These are phyloP conservation scores for Pseudocercospora eumusae DNA, from an alignment of 2,329 filamentous ascomycete species.

Conservation along the genomic window DNA sequence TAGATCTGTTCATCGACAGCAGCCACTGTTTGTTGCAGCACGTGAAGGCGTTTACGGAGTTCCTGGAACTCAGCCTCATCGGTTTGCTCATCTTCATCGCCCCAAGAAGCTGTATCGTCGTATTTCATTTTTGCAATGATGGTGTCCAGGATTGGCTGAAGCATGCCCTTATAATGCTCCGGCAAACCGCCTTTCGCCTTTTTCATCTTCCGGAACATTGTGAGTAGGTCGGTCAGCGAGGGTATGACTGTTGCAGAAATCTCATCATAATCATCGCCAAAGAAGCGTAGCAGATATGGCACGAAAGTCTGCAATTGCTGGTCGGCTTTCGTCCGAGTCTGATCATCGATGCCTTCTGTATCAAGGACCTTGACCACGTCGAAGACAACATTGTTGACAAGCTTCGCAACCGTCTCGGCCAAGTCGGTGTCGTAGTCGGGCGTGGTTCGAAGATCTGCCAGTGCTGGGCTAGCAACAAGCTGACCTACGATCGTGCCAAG, in stretches of 20 bases:
- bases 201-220: conserved; percentile 80
- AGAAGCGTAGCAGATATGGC: conserved; percentile 86
- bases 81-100: conserved; percentile 88
- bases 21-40: conserved; percentile 89
- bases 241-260: conserved; percentile 95
- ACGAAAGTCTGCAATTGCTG: conserved; percentile 80
- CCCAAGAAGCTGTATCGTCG: conserved; percentile 92
- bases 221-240: conserved; percentile 86
- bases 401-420: conserved; percentile 89
- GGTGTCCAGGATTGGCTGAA: conserved; percentile 84
- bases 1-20: conserved; percentile 86
- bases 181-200: conserved; percentile 65
- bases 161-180: conserved; percentile 73
- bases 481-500: conserved; percentile 81
- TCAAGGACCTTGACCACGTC: conserved; percentile 89
- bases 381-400: conserved; percentile 85
- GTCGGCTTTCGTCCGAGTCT: conserved; percentile 73
- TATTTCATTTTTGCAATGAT: conserved; percentile 97
- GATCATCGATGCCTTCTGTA: conserved; percentile 61
- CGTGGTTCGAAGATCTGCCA: conserved; percentile 76
- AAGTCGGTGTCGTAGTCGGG: conserved; percentile 92
- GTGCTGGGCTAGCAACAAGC: conserved; percentile 77
- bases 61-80: conserved; percentile 98
- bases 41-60: conserved; percentile 82
- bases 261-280: conserved; percentile 97